phyloP scores from a whole-genome alignment of 306 rosid species.

The Cucurbita argyrosperma region DNA sequence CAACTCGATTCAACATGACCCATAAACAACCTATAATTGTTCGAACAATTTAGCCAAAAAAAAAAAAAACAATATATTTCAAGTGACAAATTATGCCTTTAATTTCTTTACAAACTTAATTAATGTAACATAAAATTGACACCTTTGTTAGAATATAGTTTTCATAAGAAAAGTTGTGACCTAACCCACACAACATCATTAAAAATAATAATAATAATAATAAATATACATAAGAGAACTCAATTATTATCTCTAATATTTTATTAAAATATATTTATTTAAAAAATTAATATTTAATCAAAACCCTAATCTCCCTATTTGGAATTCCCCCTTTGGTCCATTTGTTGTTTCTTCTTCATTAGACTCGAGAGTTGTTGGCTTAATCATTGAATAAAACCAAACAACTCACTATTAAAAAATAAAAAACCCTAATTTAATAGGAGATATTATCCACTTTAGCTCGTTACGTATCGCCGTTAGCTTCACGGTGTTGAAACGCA shows the following conservation, averaged over 20 bases:
- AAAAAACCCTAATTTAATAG: too few species aligned
- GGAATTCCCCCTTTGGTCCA: background rate
- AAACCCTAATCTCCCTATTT: background rate
- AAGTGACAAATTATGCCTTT: background rate
- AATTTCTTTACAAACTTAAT: too few species aligned
- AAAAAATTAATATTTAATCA: background rate
- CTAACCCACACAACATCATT: background rate
- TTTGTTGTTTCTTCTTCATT: background rate
- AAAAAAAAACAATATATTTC: background rate
- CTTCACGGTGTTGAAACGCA: too few species aligned
- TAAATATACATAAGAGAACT: background rate
- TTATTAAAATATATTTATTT: background rate
- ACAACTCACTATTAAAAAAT: background rate
- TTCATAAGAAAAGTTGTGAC: too few species aligned
- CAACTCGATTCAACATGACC: too few species aligned
- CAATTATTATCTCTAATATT: background rate
- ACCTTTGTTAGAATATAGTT: too few species aligned
- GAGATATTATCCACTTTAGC: too few species aligned
- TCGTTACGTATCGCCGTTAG: too few species aligned
- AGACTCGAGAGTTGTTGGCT: slow-evolving; percentile 1
- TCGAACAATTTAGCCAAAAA: too few species aligned
- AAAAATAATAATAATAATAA: background rate
- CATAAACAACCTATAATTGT: too few species aligned
- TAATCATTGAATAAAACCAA: background rate
- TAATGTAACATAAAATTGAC: background rate